Percentiles rank a stretch among this genome's conserved stretches.
phyloP scores from a whole-genome alignment of 2,329 filamentous ascomycete genomes.

The Penicillium italicum region DNA sequence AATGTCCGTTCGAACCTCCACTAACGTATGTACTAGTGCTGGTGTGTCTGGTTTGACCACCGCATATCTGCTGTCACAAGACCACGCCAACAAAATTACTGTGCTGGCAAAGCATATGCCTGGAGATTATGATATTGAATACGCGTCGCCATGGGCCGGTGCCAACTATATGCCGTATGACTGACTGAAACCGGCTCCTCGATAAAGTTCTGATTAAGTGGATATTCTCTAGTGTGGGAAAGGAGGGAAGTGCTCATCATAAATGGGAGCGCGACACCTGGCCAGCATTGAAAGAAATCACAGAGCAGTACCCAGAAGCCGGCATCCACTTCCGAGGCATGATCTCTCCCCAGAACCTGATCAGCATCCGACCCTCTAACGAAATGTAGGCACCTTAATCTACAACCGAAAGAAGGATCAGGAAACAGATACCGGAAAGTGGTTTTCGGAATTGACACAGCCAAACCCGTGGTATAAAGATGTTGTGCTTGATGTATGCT shows the following conservation, averaged over 20 bases:
- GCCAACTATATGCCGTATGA: constrained; percentile 73
- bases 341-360: background rate
- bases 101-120: constrained; percentile 86
- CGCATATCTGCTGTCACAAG: constrained; percentile 58
- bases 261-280: constrained; percentile 63
- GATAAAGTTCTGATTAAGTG: constrained; percentile 4
- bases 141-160: constrained; percentile 84
- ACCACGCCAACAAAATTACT: constrained; percentile 58
- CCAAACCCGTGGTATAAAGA: constrained; percentile 70
- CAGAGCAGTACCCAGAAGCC: constrained; percentile 66
- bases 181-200: background rate
- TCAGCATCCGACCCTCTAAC: background rate
- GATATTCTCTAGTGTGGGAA: constrained; percentile 35
- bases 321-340: constrained; percentile 74
- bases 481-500: constrained; percentile 62
- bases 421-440: constrained; percentile 50
- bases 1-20: background rate
- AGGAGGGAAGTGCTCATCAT: constrained; percentile 36
- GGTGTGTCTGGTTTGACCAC: constrained; percentile 65
- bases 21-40: constrained; percentile 45
- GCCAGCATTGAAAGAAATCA: constrained; percentile 59
- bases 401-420: constrained; percentile 64
- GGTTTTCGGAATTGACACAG: constrained; percentile 65
- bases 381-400: constrained; percentile 46
- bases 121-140: constrained; percentile 87